phyloP scores from a whole-genome alignment of 345 rosid species.

The Populus alba region DNA sequence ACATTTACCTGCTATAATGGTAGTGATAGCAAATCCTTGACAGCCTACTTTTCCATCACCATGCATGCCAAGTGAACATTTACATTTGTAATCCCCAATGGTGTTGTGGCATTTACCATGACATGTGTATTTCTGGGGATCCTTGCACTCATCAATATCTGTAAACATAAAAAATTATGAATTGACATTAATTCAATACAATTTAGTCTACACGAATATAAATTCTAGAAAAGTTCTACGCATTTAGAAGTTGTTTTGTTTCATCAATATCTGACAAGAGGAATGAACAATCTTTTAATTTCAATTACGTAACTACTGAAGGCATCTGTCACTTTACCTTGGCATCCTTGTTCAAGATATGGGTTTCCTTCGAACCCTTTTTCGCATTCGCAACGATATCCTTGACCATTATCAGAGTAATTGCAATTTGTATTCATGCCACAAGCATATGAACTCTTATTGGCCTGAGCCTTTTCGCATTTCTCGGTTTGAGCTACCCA shows the following conservation, averaged over 20 bases:
- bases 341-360: conserved; percentile 11
- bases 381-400: conserved; percentile 11
- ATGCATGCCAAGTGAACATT: conserved; percentile 19
- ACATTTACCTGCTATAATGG: conserved; percentile 5
- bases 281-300: too few species aligned
- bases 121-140: too few species aligned
- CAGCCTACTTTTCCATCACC: conserved; percentile 19
- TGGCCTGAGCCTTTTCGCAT: neutral
- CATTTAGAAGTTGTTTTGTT: too few species aligned
- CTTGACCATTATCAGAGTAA: neutral
- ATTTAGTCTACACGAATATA: too few species aligned
- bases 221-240: too few species aligned
- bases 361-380: conserved; percentile 24
- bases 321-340: conserved; percentile 1
- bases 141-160: too few species aligned
- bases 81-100: conserved; percentile 6
- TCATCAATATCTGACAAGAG: neutral
- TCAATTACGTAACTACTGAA: too few species aligned
- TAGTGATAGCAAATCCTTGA: conserved; percentile 8
- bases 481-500: conserved; percentile 9
- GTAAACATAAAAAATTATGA: too few species aligned
- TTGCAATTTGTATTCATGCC: neutral
- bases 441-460: conserved; percentile 1
- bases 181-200: too few species aligned
- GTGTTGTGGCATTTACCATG: conserved; percentile 13